A percentile compares a stretch with the other conserved stretches of the same genome.
Evolutionary conservation across 768 basidiomycete species (phyloP).

Genomic region (Pleurotus tuoliensis): DNA sequence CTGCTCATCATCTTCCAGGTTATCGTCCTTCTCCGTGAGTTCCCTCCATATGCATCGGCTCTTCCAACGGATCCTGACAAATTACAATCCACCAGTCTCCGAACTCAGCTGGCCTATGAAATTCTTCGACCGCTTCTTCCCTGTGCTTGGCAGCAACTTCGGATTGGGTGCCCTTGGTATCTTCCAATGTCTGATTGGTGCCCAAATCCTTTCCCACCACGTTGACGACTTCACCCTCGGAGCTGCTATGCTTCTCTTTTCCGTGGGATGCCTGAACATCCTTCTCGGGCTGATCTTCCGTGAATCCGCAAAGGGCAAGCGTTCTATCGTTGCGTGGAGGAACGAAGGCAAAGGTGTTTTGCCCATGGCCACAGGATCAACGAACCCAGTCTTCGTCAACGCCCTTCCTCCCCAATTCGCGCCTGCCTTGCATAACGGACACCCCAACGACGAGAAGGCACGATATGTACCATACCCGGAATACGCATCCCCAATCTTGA

Average conservation of each 20-base stretch:
- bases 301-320: conserved; percentile 53
- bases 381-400: conserved; percentile 29
- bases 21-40: conserved; percentile 55
- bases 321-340: conserved; percentile 64
- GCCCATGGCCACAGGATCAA: conserved; percentile 38
- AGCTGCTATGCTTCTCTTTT: conserved; percentile 88
- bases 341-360: conserved; percentile 49
- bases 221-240: conserved; percentile 89
- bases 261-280: conserved; percentile 87
- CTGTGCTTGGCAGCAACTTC: conserved; percentile 79
- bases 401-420: conserved; percentile 29
- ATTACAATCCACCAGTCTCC: conserved; percentile 38
- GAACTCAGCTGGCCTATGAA: conserved; percentile 77
- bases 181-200: conserved; percentile 83
- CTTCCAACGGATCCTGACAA: neutral
- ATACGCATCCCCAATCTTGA: neutral
- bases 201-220: conserved; percentile 70
- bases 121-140: conserved; percentile 84
- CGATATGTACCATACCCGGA: conserved; percentile 11
- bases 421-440: conserved; percentile 27
- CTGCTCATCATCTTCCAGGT: conserved; percentile 86
- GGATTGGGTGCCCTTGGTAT: conserved; percentile 85
- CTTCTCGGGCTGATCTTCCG: conserved; percentile 73
- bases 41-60: neutral
- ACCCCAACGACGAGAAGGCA: conserved; percentile 13